A percentile compares a stretch with the other conserved stretches of the same genome.
These are phyloP conservation scores for Keithomyces neogunnii DNA, from an alignment of 2,329 filamentous ascomycete genomes.

Conservation along the genomic window DNA sequence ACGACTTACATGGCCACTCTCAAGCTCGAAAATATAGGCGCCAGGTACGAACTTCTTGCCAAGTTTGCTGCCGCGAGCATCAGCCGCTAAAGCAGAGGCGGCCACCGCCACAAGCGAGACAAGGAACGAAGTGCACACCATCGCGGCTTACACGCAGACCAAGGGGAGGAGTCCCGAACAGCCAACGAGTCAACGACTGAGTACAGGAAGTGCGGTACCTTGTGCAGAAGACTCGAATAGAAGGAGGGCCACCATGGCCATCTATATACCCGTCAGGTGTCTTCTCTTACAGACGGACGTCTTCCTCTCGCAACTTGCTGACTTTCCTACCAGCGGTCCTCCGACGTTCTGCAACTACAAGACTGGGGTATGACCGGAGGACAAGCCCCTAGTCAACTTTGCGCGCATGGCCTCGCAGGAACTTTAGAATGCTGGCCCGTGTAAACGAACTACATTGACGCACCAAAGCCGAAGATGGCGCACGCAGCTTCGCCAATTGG, in stretches of 20 bases:
- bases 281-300: background rate
- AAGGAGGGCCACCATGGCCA: background rate
- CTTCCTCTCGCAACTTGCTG: background rate
- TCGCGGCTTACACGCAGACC: slow-evolving; percentile 1
- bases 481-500: background rate
- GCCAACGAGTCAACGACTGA: background rate
- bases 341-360: background rate
- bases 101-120: slow-evolving; percentile 10
- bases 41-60: slow-evolving; percentile 8
- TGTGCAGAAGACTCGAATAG: background rate
- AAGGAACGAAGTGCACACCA: slow-evolving; percentile 11
- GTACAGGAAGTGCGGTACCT: background rate
- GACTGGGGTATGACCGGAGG: background rate
- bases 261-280: background rate
- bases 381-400: background rate
- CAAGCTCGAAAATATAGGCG: slow-evolving; percentile 15
- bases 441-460: background rate
- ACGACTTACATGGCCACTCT: slow-evolving; percentile 10
- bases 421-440: background rate
- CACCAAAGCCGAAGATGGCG: background rate
- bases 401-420: background rate
- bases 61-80: background rate
- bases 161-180: background rate
- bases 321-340: background rate
- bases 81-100: slow-evolving; percentile 7